Evolutionary conservation across 1,139 yeast genomes (phyloP), one percentile per base, ranked within the genome.

Genomic region (Kodamaea alishanica): DNA sequence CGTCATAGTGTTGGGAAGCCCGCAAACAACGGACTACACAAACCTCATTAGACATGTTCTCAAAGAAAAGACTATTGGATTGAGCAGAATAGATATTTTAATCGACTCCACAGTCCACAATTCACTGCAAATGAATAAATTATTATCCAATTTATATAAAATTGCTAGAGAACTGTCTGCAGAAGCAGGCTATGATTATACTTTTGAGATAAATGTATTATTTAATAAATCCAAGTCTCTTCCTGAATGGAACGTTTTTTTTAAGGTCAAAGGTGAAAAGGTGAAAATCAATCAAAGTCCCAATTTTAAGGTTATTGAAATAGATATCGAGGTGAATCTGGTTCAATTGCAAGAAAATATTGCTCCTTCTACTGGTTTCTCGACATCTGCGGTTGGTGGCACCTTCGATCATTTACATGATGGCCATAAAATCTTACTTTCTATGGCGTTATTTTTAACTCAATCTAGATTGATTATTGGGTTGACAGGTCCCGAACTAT

Each of bases 351-450:
- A 15, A 3, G 20, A 15, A 15, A 15, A 15, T 15, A 15, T 15
- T 4, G 20, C 4, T 15, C 20, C 3, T 15, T 15, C 20, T 15
- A 15, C 20, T 15, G 20, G 3, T 15, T 15, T 15, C 20, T 15
- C 20, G 20, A 42, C 42, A 1, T 49, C 52, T 9, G 95, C 95
- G 1, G 81, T 90, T 1, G 98, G 98, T 0, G 99, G 99, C 0
- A 94, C 98, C 0, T 94, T 94, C 65, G 99, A 94, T 56, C 97
- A 94, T 61, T 57, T 94, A 28, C 99, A 94, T 53, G 96, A 85
- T 54, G 99, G 98, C 0, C 99, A 94, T 61, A 88, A 86, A 58
- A 81, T 92, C 25, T 65, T 94, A 15, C 67, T 94, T 6, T 82
- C 95, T 0, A 68, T 87, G 49, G 74, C 95, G 0, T 78, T 81